Evolutionary conservation across 768 basidiomycete species (phyloP), one percentile per base, ranked within the genome.

Genomic region (Hemileccinum impolitum): DNA sequence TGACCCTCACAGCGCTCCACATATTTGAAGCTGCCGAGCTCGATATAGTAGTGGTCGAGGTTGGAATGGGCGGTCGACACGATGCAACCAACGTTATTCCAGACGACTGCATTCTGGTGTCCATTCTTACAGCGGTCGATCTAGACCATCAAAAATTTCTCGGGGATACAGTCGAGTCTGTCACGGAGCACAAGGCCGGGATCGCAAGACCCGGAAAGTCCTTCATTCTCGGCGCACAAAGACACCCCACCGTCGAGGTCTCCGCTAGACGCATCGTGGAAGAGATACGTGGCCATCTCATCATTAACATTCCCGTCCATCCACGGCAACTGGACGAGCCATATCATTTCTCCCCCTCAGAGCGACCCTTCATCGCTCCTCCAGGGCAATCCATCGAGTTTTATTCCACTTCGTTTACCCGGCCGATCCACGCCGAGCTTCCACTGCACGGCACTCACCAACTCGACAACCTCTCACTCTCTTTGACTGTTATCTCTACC

Each of bases 21-120:
- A 66, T 90, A 39, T 93, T 99, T 60, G 85, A 94, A 61, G 68
- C 69, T 8, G 71, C 70, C 3, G 55, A 69, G n/a, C 75, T 94
- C 6, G 94, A 97, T 56, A 60, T 97, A 34, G 86, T 84, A 18
- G 81, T 98, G 10, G 68, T 96, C 38, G 95, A 99, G 70, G 94
- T 93, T 10, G 95, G 96, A 0, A 85, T 99, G 87, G 96, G 96
- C 0, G 96, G 96, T 5, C 75, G 81, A 3, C 69, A 86, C 43
- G 96, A 98, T 64, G 95, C 96, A 17, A 99, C 96, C 3, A 99
- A 99, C 63, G 77, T 88, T 46, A 80, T 98, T 17, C 79, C 89
- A 2, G 79, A 85, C 39, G 73, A 77, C 1, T 71, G 71, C 43
- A 78, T 94, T 36, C 67, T 92, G 28, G 81, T 85, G 2, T 90